Evolutionary conservation across 441 rosid species (phyloP).

Genomic region (Erysimum cheiri): DNA sequence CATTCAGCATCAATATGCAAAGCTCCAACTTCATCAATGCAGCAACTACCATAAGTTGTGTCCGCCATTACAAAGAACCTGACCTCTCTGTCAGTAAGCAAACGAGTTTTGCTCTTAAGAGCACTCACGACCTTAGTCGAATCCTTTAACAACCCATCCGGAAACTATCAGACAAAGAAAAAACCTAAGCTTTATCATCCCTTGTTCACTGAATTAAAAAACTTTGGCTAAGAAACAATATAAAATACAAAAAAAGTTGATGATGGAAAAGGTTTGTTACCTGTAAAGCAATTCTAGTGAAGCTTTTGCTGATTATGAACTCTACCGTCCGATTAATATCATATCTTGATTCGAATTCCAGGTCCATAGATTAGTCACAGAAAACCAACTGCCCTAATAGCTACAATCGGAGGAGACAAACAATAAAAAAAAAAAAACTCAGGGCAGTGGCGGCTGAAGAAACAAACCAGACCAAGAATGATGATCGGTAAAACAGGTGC

Average conservation of each 20-base stretch:
- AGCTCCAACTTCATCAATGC: constrained; percentile 93
- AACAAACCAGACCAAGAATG: too few species aligned
- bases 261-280: constrained; percentile 39
- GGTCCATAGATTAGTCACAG: constrained; percentile 26
- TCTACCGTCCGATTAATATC: constrained; percentile 67
- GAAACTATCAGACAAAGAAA: constrained; percentile 56
- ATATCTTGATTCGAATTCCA: constrained; percentile 68
- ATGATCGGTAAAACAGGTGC: too few species aligned
- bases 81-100: constrained; percentile 52
- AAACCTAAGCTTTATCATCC: constrained; percentile 7
- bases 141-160: constrained; percentile 80
- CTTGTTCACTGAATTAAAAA: constrained; percentile 6
- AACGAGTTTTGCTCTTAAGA: constrained; percentile 51
- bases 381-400: neutral
- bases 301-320: constrained; percentile 62
- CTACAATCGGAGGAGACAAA: neutral
- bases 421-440: too few species aligned
- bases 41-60: constrained; percentile 89
- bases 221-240: neutral
- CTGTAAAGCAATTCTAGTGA: constrained; percentile 79
- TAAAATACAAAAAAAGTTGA: neutral
- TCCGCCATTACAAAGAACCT: constrained; percentile 88
- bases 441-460: too few species aligned
- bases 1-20: constrained; percentile 77
- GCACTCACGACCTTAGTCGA: constrained; percentile 62